These are phyloP conservation scores for Aspergillus hancockii DNA, from an alignment of 495 filamentous ascomycete species.

Conservation along the genomic window DNA sequence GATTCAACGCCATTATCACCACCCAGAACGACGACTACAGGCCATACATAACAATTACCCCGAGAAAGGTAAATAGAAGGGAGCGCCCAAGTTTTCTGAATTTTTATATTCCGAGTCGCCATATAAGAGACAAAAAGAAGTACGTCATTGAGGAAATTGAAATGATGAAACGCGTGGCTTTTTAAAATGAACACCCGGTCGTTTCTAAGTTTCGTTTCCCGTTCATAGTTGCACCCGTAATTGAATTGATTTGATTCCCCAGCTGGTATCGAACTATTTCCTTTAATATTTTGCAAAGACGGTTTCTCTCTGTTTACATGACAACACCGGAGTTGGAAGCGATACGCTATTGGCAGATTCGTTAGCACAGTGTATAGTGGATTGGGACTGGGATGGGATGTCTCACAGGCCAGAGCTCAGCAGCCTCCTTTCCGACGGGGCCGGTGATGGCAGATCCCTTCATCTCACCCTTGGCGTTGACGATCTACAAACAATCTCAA, in stretches of 20 bases:
- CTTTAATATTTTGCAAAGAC: slow-evolving; percentile 31
- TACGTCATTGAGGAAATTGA: slow-evolving; percentile 10
- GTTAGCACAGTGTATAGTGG: slow-evolving; percentile 2
- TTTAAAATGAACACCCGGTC: slow-evolving; percentile 4
- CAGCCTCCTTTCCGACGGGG: slow-evolving; percentile 99
- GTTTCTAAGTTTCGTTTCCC: slow-evolving; percentile 19
- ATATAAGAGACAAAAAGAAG: slow-evolving; percentile 15
- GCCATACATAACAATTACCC: neutral
- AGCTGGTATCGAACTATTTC: slow-evolving; percentile 45
- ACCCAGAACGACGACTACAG: neutral
- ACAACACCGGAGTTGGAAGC: slow-evolving; percentile 99
- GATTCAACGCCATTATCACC: neutral
- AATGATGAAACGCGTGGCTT: slow-evolving; percentile 9
- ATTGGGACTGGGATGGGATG: neutral
- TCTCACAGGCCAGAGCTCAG: slow-evolving; percentile 96
- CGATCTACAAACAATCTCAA: slow-evolving; percentile 61
- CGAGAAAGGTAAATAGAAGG: neutral
- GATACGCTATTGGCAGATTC: slow-evolving; percentile 73
- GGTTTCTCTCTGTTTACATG: slow-evolving; percentile 71
- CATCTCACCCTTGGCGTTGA: slow-evolving; percentile 99
- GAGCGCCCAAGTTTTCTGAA: neutral
- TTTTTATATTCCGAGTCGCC: slow-evolving; percentile 15
- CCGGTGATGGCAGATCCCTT: slow-evolving; percentile 99
- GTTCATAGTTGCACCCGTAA: slow-evolving; percentile 26
- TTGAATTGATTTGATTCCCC: slow-evolving; percentile 27